Conservation (phyloP, 2,329 filamentous ascomycete species). For the Cercospora sesami region DNA sequence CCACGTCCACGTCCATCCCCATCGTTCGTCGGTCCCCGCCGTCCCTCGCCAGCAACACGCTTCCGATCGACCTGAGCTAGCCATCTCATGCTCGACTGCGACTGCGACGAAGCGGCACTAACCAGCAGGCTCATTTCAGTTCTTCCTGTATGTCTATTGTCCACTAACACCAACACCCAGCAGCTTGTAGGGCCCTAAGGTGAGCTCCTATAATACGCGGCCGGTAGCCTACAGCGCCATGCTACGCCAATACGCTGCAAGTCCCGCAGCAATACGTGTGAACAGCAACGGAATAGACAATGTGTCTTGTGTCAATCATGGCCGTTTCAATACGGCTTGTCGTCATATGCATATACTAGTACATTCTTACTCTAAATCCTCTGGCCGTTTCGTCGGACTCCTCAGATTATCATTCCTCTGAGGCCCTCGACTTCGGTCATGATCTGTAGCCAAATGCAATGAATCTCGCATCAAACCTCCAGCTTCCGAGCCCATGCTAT, state of each 20-base stretch:
- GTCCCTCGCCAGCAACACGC: conserved; percentile 10
- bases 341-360: conserved; percentile 1
- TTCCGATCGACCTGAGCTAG: conserved; percentile 20
- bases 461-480: conserved; percentile 28
- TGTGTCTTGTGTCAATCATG: background rate
- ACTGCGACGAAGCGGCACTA: conserved; percentile 8
- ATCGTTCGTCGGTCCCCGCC: conserved; percentile 13
- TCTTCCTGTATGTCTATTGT: background rate
- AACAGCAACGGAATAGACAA: background rate
- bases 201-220: background rate
- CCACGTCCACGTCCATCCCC: conserved; percentile 11
- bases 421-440: conserved; percentile 15
- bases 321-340: background rate
- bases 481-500: conserved; percentile 35
- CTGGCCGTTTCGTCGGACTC: conserved; percentile 49
- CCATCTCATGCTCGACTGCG: conserved; percentile 20
- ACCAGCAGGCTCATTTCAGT: background rate
- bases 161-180: background rate
- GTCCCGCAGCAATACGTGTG: background rate
- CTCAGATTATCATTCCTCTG: conserved; percentile 16
- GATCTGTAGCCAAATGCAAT: conserved; percentile 21
- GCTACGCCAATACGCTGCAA: background rate
- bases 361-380: conserved; percentile 44
- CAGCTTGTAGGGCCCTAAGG: background rate
- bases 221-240: background rate